Evolutionary conservation across 2,329 filamentous ascomycete species (phyloP).

Genomic region (Pseudopyrenochaeta lycopersici): DNA sequence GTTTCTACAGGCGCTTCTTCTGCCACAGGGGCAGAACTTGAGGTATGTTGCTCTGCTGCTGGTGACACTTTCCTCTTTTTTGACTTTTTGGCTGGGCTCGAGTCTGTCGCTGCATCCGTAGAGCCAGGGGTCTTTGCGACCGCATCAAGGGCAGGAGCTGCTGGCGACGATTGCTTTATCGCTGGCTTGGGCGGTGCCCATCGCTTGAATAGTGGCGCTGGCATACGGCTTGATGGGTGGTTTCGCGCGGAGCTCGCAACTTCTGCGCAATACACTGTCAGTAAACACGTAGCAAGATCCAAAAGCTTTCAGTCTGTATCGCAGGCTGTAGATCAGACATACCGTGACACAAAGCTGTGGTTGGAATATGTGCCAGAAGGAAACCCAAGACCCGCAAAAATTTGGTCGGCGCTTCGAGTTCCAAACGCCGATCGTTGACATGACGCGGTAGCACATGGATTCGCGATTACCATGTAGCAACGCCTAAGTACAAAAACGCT

Average conservation of each 20-base stretch:
- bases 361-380: too few relatives aligned
- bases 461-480: constrained; percentile 5
- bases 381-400: constrained; percentile 27
- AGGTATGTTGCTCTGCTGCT: background rate
- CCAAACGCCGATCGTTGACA: constrained; percentile 34
- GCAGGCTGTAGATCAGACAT: too few relatives aligned
- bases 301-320: background rate
- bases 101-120: background rate
- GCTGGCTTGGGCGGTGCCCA: constrained; percentile 54
- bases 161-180: constrained; percentile 1
- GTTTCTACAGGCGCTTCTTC: constrained; percentile 8
- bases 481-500: background rate
- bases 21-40: constrained; percentile 11
- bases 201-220: constrained; percentile 56
- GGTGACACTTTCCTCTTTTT: constrained; percentile 4
- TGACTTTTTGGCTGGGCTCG: constrained; percentile 37
- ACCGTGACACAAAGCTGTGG: too few relatives aligned
- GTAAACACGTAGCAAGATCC: background rate
- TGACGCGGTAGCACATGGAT: constrained; percentile 23
- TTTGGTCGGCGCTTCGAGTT: constrained; percentile 32
- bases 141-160: background rate
- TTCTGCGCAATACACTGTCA: background rate
- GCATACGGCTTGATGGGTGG: constrained; percentile 47
- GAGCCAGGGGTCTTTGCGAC: constrained; percentile 4
- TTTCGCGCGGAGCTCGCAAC: constrained; percentile 1